phyloP scores from a whole-genome alignment of 192 early-diverging fungal species.

The Chytriomyces hyalinus region DNA sequence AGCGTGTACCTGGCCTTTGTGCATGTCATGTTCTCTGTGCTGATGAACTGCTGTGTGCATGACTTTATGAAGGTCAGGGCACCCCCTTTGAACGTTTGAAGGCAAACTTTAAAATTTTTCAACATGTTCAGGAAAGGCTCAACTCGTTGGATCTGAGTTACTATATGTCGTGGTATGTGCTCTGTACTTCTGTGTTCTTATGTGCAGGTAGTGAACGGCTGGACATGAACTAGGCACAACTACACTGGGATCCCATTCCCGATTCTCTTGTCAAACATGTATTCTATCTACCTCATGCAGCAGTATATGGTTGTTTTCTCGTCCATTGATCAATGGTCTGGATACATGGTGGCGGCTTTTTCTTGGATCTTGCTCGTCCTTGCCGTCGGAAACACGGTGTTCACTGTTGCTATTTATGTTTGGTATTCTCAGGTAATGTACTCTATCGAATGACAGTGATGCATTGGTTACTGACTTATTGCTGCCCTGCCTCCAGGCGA shows the following conservation, averaged over 20 bases:
- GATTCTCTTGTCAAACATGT: constrained; percentile 24
- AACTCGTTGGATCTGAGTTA: background rate
- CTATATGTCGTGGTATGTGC: constrained; percentile 16
- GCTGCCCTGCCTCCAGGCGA: background rate
- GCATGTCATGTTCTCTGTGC: constrained; percentile 32
- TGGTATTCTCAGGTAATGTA: constrained; percentile 14
- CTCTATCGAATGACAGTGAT: background rate
- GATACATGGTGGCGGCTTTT: constrained; percentile 12
- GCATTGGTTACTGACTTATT: background rate
- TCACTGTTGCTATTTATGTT: constrained; percentile 17
- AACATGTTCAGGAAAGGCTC: background rate
- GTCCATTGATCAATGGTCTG: background rate
- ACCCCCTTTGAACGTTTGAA: background rate
- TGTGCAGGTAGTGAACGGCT: background rate
- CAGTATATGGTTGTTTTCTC: constrained; percentile 10
- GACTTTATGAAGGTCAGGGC: constrained; percentile 11
- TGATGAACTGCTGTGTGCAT: constrained; percentile 29
- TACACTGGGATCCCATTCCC: constrained; percentile 26
- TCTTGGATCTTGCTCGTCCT: constrained; percentile 5
- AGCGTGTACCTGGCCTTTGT: constrained; percentile 29
- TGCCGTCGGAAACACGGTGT: constrained; percentile 21
- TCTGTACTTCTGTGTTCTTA: background rate
- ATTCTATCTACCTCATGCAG: constrained; percentile 19
- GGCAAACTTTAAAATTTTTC: background rate
- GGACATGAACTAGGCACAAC: constrained; percentile 15